phyloP scores from a whole-genome alignment of 805 yeast genomes.

The Ogataea ganodermae region DNA sequence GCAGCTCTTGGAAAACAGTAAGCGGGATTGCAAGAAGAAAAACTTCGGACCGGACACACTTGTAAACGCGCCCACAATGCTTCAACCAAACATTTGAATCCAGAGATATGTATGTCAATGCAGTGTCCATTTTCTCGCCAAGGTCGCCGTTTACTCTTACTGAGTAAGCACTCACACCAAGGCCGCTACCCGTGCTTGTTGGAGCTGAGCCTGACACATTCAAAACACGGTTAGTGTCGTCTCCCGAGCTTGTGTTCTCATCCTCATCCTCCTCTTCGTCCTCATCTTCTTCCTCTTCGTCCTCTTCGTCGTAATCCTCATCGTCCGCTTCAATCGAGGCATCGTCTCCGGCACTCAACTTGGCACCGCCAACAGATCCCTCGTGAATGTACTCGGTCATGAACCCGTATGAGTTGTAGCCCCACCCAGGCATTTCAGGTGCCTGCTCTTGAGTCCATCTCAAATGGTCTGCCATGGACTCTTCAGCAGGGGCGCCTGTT shows the following conservation, averaged over 20 bases:
- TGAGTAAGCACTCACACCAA: constrained; percentile 9
- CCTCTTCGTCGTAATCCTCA: constrained; percentile 20
- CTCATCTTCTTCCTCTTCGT: constrained; percentile 23
- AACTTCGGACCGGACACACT: constrained; percentile 61
- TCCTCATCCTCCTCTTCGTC: constrained; percentile 23
- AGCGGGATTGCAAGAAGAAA: constrained; percentile 67
- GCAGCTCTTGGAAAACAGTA: constrained; percentile 74
- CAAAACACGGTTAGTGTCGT: background rate
- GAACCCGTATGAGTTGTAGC: constrained; percentile 33
- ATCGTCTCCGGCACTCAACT: constrained; percentile 7
- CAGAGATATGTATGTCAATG: constrained; percentile 58
- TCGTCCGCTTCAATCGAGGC: constrained; percentile 26
- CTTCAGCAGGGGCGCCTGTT: background rate
- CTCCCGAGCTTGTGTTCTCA: constrained; percentile 9
- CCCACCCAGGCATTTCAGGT: constrained; percentile 33
- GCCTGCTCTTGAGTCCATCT: constrained; percentile 23
- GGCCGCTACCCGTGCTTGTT: background rate
- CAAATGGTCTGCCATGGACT: background rate
- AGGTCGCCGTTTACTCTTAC: constrained; percentile 45
- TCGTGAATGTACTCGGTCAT: constrained; percentile 35
- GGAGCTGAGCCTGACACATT: background rate
- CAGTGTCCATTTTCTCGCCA: constrained; percentile 58
- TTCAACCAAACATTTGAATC: constrained; percentile 83
- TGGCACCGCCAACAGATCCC: constrained; percentile 18
- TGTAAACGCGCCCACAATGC: constrained; percentile 75